These are phyloP conservation scores for Candida tetrigidarum DNA, from an alignment of 1,139 yeast species.

Conservation along the genomic window DNA sequence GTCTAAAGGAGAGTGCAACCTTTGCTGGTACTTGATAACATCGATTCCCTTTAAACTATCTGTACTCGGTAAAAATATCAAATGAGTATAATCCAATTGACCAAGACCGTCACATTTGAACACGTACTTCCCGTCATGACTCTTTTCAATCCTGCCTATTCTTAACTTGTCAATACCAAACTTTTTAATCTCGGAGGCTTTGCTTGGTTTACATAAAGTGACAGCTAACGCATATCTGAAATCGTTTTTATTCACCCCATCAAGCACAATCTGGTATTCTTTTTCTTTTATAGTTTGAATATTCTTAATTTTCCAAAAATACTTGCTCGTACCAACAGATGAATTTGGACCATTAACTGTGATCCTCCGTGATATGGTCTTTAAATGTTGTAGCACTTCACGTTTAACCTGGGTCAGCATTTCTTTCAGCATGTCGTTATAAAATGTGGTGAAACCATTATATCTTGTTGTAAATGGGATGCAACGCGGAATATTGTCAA, in stretches of 20 bases:
- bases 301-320: conserved; percentile 15
- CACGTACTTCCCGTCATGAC: neutral
- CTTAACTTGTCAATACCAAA: conserved; percentile 29
- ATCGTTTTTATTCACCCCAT: conserved; percentile 1
- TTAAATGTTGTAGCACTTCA: conserved; percentile 9
- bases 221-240: conserved; percentile 21
- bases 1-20: neutral
- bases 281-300: conserved; percentile 9
- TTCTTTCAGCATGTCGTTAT: neutral
- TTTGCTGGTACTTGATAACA: neutral
- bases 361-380: conserved; percentile 8
- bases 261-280: conserved; percentile 8
- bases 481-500: neutral
- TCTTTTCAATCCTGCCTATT: conserved; percentile 19
- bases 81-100: conserved; percentile 6
- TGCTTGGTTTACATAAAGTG: conserved; percentile 36
- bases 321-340: conserved; percentile 11
- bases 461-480: conserved; percentile 8
- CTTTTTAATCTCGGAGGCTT: conserved; percentile 26
- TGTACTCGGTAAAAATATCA: conserved; percentile 7
- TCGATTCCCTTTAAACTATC: conserved; percentile 1
- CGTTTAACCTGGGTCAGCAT: neutral
- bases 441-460: neutral
- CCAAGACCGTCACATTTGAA: conserved; percentile 11
- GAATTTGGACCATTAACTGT: conserved; percentile 3